Evolutionary conservation across 129 eudicot genomes (phyloP), one percentile per base, ranked within the genome.

Genomic region (Kitagawia praeruptora): DNA sequence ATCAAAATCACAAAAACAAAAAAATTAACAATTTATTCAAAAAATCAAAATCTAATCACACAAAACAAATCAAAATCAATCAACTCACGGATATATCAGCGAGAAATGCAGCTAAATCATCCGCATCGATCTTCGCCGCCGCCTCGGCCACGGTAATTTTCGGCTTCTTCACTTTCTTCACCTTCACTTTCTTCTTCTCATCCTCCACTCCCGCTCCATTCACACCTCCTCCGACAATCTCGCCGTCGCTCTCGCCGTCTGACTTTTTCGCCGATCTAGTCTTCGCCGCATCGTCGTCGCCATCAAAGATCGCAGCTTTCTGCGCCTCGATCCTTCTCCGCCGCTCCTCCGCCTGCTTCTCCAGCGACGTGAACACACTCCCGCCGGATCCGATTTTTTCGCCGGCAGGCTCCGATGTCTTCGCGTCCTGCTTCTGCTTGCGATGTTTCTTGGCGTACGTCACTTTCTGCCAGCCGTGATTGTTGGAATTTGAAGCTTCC

Each of bases 391-490:
- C 92, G 82, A 61, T 23, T 9, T 10, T 25, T 85, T 88, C 1
- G 85, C 6, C 79, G 7, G 64, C 38, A 5, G 81, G 3, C 48
- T 79, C 28, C 66, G 83, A n/a, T 70, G 82, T 83, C 48, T 79
- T 89, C 49, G 81, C 81, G 49, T 46, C 49, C 73, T 80, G 80
- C 34, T 46, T 46, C 15, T 40, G 54, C 84, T 93, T 90, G 49
- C 90, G 79, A 41, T 89, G 89, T 75, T 86, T 87, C 77, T 90
- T 92, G 8, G 85, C 85, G 88, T 91, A 94, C 27, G 91, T 89
- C 38, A 95, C 98, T 82, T 92, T 90, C 46, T 95, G 96, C 98
- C 98, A 95, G 45, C 98, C 98, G 83, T 93, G 98, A 77, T 87
- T 79, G 88, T 61, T 61, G 4, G 69, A 61, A 61, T 61, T 48